These are phyloP conservation scores for Colletotrichum plurivorum DNA, from an alignment of 2,329 filamentous ascomycete genomes.

Conservation along the genomic window DNA sequence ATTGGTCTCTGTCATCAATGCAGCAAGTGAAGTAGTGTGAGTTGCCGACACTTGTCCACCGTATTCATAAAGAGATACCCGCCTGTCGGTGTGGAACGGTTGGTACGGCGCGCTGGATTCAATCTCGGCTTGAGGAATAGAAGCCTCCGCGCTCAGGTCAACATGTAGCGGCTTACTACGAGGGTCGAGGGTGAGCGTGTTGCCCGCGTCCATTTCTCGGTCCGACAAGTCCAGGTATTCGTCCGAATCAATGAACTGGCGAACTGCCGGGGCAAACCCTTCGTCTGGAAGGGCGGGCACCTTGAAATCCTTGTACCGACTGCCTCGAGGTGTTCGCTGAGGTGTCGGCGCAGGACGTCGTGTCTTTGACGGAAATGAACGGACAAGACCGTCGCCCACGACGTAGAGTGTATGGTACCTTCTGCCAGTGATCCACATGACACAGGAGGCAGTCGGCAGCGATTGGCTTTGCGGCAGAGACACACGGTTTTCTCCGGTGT, in stretches of 20 bases:
- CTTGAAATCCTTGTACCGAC: slow-evolving; percentile 76
- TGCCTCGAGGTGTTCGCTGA: slow-evolving; percentile 66
- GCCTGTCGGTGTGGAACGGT: slow-evolving; percentile 92
- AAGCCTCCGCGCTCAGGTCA: slow-evolving; percentile 70
- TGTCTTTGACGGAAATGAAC: slow-evolving; percentile 74
- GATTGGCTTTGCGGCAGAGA: slow-evolving; percentile 72
- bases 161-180: slow-evolving; percentile 54
- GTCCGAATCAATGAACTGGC: slow-evolving; percentile 69
- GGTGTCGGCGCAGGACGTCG: slow-evolving; percentile 68
- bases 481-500: slow-evolving; percentile 82
- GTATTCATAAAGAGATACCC: slow-evolving; percentile 84
- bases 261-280: slow-evolving; percentile 68
- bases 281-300: slow-evolving; percentile 75
- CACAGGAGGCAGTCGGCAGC: slow-evolving; percentile 70
- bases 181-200: slow-evolving; percentile 66
- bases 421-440: slow-evolving; percentile 75
- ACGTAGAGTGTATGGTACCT: slow-evolving; percentile 75
- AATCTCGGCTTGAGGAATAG: slow-evolving; percentile 85
- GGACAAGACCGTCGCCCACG: slow-evolving; percentile 75
- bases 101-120: slow-evolving; percentile 97
- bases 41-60: slow-evolving; percentile 46
- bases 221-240: slow-evolving; percentile 69
- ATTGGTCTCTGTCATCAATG: slow-evolving; percentile 56
- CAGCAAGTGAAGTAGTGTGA: slow-evolving; percentile 54
- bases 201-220: slow-evolving; percentile 67